Evolutionary conservation across 257 asterid genomes (phyloP), one percentile per base, ranked within the genome.

Genomic region (Scutellaria barbata): DNA sequence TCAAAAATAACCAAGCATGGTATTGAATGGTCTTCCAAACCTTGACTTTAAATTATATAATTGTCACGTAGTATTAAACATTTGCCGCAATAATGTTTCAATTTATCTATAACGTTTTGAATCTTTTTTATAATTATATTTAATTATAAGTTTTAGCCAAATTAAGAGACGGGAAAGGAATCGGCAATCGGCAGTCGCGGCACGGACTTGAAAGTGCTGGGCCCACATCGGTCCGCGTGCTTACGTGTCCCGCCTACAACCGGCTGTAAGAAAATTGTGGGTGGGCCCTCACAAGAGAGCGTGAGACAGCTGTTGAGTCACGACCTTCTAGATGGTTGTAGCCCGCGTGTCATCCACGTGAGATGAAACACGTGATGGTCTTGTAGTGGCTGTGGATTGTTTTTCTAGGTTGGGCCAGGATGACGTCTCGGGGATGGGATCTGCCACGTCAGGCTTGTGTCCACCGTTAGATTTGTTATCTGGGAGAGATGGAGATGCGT

Each of bases 261-360:
- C 33, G 42, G 67, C 17, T 62, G 48, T 25, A 35, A 43, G 35
- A 35, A 59, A 33, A 35, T 18, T n/a, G 17, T 3, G 16, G 41
- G 71, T 55, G 79, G 84, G 7, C 80, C 85, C 82, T 81, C 74
- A 41, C 20, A 7, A 14, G 6, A 0, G 8, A 35, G 65, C 68
- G 52, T 33, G 51, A 30, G 73, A 80, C 86, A 79, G 79, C 77
- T 81, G 81, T 75, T 16, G 37, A 6, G 50, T 74, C 81, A 66
- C 78, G 68, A 63, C 77, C 74, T 80, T 84, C 87, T 76, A 76
- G 87, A 76, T 59, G 72, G 43, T 52, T 43, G 57, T 56, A 56
- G 37, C 69, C 81, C 85, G 41, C 74, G 69, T 77, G 59, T 68
- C 77, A 37, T 67, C 81, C 83, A 81, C 84, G 81, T 81, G 81